Evolutionary conservation across 1,284 basidiomycete genomes (phyloP).

Genomic region (Marasmius sp.): DNA sequence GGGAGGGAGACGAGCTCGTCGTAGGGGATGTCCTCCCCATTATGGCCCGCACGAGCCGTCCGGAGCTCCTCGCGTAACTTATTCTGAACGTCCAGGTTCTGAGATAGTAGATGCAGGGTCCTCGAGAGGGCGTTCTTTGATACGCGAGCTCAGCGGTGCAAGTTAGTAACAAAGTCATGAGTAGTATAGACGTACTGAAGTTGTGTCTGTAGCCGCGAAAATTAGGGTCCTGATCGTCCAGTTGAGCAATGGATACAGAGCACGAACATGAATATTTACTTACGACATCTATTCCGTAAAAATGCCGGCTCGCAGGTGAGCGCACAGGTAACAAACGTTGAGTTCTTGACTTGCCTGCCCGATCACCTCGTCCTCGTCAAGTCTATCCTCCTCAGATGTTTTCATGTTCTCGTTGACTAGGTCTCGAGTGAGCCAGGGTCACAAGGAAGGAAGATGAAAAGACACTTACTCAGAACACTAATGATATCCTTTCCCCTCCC

Average conservation of each 20-base stretch:
- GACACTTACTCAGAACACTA: constrained; percentile 39
- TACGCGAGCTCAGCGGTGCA: not conserved
- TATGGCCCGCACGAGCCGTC: constrained; percentile 11
- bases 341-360: constrained; percentile 19
- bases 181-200: constrained; percentile 14
- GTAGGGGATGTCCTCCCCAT: constrained; percentile 19
- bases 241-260: not conserved
- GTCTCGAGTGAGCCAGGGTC: not conserved
- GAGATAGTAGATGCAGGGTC: constrained; percentile 22
- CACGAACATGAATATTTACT: not conserved
- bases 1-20: constrained; percentile 31
- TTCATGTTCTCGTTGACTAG: constrained; percentile 33
- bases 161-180: not conserved
- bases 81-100: constrained; percentile 20
- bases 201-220: constrained; percentile 32
- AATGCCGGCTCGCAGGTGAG: not conserved
- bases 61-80: constrained; percentile 23
- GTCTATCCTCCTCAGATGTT: constrained; percentile 28
- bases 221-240: constrained; percentile 22
- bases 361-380: constrained; percentile 31
- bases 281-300: constrained; percentile 10
- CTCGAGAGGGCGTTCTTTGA: constrained; percentile 20
- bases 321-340: not conserved
- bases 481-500: constrained; percentile 45
- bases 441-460: not conserved